Conservation (phyloP, 805 yeast species). For the Candida adriatica region DNA sequence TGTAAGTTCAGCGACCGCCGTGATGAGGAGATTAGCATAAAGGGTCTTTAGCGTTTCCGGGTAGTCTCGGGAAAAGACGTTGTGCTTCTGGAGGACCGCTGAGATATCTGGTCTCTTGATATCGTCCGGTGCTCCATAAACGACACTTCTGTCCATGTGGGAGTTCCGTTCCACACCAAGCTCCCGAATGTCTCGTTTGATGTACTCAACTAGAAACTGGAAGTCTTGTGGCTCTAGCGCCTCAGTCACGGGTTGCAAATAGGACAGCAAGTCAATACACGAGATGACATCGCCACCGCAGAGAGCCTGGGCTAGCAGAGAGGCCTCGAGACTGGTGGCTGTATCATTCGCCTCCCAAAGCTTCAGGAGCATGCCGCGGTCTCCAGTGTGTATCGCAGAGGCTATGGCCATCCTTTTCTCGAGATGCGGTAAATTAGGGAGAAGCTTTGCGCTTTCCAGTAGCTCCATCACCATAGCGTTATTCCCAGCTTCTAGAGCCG, state of each 20-base stretch:
- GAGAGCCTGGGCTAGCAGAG: slow-evolving; percentile 1
- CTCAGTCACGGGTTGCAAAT: slow-evolving; percentile 1
- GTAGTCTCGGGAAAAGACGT: not conserved
- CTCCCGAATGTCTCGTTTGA: slow-evolving; percentile 4
- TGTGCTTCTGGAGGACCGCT: not conserved
- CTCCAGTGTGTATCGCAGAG: not conserved
- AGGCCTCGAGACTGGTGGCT: slow-evolving; percentile 1
- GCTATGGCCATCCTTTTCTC: slow-evolving; percentile 1
- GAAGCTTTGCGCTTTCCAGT: not conserved
- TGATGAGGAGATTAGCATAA: slow-evolving; percentile 9
- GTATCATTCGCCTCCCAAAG: slow-evolving; percentile 1
- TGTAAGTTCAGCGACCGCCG: slow-evolving; percentile 7
- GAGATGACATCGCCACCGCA: not conserved
- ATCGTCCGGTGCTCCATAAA: slow-evolving; percentile 2
- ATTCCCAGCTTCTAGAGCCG: slow-evolving; percentile 1
- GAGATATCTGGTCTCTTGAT: slow-evolving; percentile 18
- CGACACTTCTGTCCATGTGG: not conserved
- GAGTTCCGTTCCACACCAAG: slow-evolving; percentile 7
- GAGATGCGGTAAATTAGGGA: not conserved
- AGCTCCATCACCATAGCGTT: not conserved
- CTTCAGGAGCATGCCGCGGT: slow-evolving; percentile 1
- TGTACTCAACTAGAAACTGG: slow-evolving; percentile 6
- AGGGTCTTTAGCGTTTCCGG: slow-evolving; percentile 2
- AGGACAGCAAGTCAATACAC: slow-evolving; percentile 1
- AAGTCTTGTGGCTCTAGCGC: slow-evolving; percentile 7